phyloP scores from a whole-genome alignment of 2,329 filamentous ascomycete species.

The Berkeleyomyces rouxiae region DNA sequence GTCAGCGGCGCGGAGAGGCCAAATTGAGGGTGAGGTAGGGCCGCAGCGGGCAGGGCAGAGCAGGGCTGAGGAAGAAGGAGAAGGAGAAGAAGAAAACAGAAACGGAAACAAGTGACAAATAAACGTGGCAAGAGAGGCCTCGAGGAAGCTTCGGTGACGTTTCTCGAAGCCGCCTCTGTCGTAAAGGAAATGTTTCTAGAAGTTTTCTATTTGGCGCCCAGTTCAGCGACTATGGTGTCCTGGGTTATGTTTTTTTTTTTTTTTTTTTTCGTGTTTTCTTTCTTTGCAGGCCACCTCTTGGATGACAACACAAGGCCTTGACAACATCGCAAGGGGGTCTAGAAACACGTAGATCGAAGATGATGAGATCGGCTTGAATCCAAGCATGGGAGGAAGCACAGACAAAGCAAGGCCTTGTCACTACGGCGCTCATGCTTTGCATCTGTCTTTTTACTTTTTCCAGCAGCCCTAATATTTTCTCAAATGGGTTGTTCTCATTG shows the following conservation, averaged over 20 bases:
- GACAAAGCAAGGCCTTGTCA: neutral
- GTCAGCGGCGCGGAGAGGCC: neutral
- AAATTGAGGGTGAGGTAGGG: neutral
- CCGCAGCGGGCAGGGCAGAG: neutral
- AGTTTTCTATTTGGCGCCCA: no score
- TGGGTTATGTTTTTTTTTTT: no score
- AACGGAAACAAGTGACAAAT: neutral
- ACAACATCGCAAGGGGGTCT: neutral
- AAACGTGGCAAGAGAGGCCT: neutral
- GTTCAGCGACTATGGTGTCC: no score
- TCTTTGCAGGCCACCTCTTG: no score
- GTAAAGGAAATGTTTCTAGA: no score
- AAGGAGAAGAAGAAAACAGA: neutral
- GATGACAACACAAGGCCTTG: no score
- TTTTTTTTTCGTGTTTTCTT: no score
- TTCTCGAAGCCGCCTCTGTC: no score
- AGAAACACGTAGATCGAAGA: neutral
- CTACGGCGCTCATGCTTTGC: neutral
- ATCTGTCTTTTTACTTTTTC: neutral
- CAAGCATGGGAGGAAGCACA: neutral
- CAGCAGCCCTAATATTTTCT: neutral
- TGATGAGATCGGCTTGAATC: neutral
- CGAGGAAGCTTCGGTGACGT: no score
- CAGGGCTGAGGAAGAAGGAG: neutral
- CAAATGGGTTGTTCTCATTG: neutral